Percentiles rank a stretch among this genome's conserved stretches.
Evolutionary conservation across 2,329 filamentous ascomycete genomes (phyloP).

Genomic region (Coniochaeta pulveracea): DNA sequence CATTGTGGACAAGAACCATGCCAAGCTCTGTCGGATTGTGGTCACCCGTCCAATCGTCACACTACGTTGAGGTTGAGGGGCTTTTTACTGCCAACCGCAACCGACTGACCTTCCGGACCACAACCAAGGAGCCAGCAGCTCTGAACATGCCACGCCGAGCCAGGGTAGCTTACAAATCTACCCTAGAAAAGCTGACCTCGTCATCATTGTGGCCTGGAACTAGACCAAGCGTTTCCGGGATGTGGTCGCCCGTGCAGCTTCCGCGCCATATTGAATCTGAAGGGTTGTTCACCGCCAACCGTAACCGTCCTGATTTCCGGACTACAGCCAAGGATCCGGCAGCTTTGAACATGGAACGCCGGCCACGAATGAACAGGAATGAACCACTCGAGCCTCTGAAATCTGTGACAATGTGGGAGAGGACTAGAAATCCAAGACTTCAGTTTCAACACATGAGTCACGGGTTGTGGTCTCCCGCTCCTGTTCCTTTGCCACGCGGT

Average conservation of each 20-base stretch:
- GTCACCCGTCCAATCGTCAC: too few species aligned
- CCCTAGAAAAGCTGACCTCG: too few species aligned
- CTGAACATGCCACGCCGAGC: constrained; percentile 13
- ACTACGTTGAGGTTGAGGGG: too few species aligned
- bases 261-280: too few species aligned
- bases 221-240: too few species aligned
- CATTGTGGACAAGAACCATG: too few species aligned
- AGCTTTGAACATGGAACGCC: constrained; percentile 13
- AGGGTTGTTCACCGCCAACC: neutral
- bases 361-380: constrained; percentile 1
- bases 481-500: neutral
- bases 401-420: constrained; percentile 2
- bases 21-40: too few species aligned
- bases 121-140: constrained; percentile 12
- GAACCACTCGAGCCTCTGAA: constrained; percentile 3
- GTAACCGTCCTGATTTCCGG: constrained; percentile 5
- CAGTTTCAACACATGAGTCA: constrained; percentile 3
- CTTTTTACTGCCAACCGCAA: neutral
- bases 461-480: constrained; percentile 4
- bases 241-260: too few species aligned
- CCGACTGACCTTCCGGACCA: constrained; percentile 8
- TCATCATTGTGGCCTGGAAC: too few species aligned
- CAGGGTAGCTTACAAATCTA: too few species aligned
- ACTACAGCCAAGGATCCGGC: constrained; percentile 11
- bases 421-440: neutral